Percentiles rank a stretch among this genome's conserved stretches.
Evolutionary conservation across 176 grass and related monocot genomes (phyloP).

Genomic region (Metroxylon sagu): DNA sequence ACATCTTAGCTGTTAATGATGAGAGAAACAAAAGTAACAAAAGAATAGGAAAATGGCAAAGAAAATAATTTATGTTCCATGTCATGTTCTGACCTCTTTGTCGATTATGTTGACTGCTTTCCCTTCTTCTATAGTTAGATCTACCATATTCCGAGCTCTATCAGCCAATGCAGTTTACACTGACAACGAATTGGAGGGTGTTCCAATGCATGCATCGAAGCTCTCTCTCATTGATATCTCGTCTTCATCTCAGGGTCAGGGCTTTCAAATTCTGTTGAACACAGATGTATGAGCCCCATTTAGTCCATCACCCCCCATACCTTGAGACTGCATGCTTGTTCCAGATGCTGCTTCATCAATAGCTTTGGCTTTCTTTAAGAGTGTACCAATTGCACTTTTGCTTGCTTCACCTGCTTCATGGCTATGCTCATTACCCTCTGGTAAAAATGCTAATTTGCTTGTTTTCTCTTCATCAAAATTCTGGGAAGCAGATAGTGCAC

Average conservation of each 20-base stretch:
- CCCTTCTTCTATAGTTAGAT: neutral
- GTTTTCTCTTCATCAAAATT: neutral
- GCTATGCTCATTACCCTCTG: neutral
- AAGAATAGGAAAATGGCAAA: too few species aligned
- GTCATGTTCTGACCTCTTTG: neutral
- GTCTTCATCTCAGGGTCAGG: constrained; percentile 1
- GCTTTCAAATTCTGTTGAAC: neutral
- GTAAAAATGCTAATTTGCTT: too few species aligned
- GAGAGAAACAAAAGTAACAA: neutral
- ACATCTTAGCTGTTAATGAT: neutral
- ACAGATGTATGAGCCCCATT: neutral
- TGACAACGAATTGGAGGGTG: neutral
- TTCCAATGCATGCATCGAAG: neutral
- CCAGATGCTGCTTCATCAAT: too few species aligned
- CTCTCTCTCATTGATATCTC: neutral
- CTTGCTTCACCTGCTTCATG: too few species aligned
- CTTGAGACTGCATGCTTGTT: too few species aligned
- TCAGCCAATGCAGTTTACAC: neutral
- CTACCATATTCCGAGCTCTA: neutral
- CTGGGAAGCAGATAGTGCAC: neutral
- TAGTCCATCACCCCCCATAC: neutral
- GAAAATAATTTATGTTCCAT: neutral
- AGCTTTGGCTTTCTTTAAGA: too few species aligned
- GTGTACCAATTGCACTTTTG: too few species aligned
- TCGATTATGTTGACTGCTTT: neutral